Evolutionary conservation across 352 stramenopile species (phyloP).

Genomic region (Globisporangium recalcitrans): DNA sequence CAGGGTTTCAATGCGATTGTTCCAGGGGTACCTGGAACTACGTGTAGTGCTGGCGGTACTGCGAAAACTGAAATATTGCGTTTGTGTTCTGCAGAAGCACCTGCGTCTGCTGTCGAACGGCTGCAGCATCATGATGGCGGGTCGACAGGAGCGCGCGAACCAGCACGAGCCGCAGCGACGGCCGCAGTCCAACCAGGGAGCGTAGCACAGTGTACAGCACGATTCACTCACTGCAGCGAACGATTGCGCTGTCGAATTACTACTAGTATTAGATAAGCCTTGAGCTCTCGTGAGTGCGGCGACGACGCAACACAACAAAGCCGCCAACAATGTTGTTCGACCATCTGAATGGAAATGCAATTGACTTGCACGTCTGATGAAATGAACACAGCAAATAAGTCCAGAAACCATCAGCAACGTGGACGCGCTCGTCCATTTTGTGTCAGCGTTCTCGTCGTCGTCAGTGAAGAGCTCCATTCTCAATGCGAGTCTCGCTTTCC

Average conservation of each 20-base stretch:
- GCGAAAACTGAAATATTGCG: neutral
- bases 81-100: conserved; percentile 31
- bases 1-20: no score
- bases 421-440: neutral
- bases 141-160: neutral
- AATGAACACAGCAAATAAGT: conserved; percentile 4
- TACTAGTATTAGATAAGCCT: no score
- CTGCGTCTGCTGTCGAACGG: conserved; percentile 64
- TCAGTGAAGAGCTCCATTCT: neutral
- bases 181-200: neutral
- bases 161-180: neutral
- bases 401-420: conserved; percentile 16
- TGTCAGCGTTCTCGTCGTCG: neutral
- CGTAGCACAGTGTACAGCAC: neutral
- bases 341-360: conserved; percentile 2
- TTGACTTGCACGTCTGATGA: neutral
- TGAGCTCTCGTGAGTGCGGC: neutral
- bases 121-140: conserved; percentile 67
- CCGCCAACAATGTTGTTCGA: neutral
- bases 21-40: neutral
- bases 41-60: neutral
- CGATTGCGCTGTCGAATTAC: neutral
- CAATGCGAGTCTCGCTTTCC: no score
- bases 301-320: neutral
- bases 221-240: neutral